Evolutionary conservation across 2,329 filamentous ascomycete genomes (phyloP), one percentile per base, ranked within the genome.

Genomic region (Moelleriella libera): DNA sequence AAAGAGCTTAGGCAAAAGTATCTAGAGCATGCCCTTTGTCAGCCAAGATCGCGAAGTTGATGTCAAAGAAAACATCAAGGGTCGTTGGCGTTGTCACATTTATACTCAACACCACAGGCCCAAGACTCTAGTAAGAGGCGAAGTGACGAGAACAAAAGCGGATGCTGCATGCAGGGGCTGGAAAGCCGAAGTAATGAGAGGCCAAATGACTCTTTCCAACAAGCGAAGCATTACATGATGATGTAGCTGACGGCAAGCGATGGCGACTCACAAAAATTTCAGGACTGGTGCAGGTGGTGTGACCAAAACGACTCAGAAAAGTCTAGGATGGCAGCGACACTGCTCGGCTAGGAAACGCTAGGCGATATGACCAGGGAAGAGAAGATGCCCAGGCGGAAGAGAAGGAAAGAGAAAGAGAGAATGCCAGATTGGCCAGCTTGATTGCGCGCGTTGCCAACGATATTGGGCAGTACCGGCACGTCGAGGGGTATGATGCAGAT

Each of bases 361-460:
- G 45, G 42, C 45, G 42, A 43, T 43, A n/a, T n/a, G 7, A 14
- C 11, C n/a, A 12, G 6, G 40, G 14, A 41, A n/a, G 10, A 41
- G 40, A 21, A 39, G 2, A 12, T 39, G 2, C 11, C 9, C 42
- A 42, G 40, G 21, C 50, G 51, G 48, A 54, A 49, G 49, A 46
- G 51, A 55, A 48, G 50, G 51, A 52, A 51, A 45, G 48, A 42
- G 14, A 21, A 21, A 40, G 48, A 44, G 51, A 56, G 52, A 53
- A 48, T 59, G 60, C 61, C 60, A 55, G 60, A 59, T 58, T 43
- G 57, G 56, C 60, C 45, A 57, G 51, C 52, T 50, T 51, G 54
- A 49, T 53, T 58, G 55, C 56, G 58, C 61, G 58, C 53, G 57
- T 60, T 56, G 56, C 63, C 63, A 64, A 60, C 62, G 60, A 54